These are phyloP conservation scores for Hypoxylon rickii DNA, from an alignment of 495 filamentous ascomycete genomes.

Conservation along the genomic window DNA sequence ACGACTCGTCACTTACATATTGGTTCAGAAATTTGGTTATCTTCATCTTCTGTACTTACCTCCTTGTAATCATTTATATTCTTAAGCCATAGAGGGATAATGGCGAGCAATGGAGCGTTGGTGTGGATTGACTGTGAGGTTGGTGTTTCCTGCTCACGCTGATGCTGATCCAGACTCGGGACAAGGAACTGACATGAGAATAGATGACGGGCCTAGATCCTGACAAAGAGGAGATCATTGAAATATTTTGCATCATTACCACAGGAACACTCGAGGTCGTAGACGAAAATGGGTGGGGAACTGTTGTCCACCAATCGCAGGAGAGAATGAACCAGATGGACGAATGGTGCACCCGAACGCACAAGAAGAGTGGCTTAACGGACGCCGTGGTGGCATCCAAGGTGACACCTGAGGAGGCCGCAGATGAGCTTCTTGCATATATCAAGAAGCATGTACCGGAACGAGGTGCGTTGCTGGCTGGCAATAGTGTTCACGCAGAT, in stretches of 20 bases:
- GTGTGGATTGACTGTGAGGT: slow-evolving; percentile 88
- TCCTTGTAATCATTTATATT: too few species aligned
- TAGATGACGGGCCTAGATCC: slow-evolving; percentile 94
- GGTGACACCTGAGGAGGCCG: slow-evolving; percentile 72
- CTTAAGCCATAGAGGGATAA: slow-evolving; percentile 6
- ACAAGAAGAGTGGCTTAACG: slow-evolving; percentile 77
- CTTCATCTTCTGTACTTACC: too few species aligned
- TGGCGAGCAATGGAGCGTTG: slow-evolving; percentile 54
- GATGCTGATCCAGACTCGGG: neutral
- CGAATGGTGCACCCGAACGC: slow-evolving; percentile 60
- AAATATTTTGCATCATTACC: slow-evolving; percentile 93
- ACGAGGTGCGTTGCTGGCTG: slow-evolving; percentile 73
- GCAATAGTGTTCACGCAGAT: slow-evolving; percentile 92
- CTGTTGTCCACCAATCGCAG: slow-evolving; percentile 75
- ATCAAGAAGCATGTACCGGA: slow-evolving; percentile 71
- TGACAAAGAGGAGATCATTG: slow-evolving; percentile 80
- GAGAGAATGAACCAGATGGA: slow-evolving; percentile 76
- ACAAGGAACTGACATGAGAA: slow-evolving; percentile 8
- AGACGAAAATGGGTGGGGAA: slow-evolving; percentile 77
- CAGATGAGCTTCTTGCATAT: slow-evolving; percentile 74
- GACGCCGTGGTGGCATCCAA: slow-evolving; percentile 73
- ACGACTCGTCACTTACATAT: too few species aligned
- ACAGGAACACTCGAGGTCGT: slow-evolving; percentile 75
- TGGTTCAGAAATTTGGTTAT: too few species aligned
- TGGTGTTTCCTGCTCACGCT: slow-evolving; percentile 6